Percentiles rank a stretch among this genome's conserved stretches.
Conservation (phyloP, 768 basidiomycete species). For the Trametes maxima region DNA sequence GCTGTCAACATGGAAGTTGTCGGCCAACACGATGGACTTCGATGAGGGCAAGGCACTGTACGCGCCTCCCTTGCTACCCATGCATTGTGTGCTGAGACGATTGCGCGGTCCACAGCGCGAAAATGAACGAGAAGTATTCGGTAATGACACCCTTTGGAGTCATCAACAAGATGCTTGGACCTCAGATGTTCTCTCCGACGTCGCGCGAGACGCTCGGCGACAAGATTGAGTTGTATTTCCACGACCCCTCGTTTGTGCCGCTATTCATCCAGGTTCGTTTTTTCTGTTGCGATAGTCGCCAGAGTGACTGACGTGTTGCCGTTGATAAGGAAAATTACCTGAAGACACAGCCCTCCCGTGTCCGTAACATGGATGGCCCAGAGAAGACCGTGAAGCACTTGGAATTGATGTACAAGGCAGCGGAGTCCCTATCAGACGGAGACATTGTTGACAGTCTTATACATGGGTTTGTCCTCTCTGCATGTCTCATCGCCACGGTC, state of each 20-base stretch:
- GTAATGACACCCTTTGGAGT: conserved; percentile 93
- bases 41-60: conserved; percentile 92
- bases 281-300: too few relatives aligned
- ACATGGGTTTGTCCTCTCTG: conserved; percentile 65
- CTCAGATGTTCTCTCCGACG: conserved; percentile 85
- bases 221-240: conserved; percentile 96
- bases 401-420: conserved; percentile 82
- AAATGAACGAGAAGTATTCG: conserved; percentile 90
- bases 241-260: conserved; percentile 92
- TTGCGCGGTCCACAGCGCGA: conserved; percentile 50
- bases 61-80: conserved; percentile 29
- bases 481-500: neutral
- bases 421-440: conserved; percentile 91
- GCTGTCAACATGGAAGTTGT: conserved; percentile 97
- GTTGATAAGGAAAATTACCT: conserved; percentile 85
- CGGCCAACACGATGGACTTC: conserved; percentile 78
- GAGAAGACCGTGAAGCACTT: conserved; percentile 72
- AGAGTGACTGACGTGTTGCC: neutral
- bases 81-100: neutral
- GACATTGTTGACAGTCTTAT: conserved; percentile 93
- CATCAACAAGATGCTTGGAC: conserved; percentile 86
- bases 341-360: conserved; percentile 72
- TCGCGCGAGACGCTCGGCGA: conserved; percentile 81
- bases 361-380: conserved; percentile 60
- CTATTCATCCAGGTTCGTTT: conserved; percentile 86